These are phyloP conservation scores for Acmispon strigosus DNA, from an alignment of 306 rosid species.

Conservation along the genomic window DNA sequence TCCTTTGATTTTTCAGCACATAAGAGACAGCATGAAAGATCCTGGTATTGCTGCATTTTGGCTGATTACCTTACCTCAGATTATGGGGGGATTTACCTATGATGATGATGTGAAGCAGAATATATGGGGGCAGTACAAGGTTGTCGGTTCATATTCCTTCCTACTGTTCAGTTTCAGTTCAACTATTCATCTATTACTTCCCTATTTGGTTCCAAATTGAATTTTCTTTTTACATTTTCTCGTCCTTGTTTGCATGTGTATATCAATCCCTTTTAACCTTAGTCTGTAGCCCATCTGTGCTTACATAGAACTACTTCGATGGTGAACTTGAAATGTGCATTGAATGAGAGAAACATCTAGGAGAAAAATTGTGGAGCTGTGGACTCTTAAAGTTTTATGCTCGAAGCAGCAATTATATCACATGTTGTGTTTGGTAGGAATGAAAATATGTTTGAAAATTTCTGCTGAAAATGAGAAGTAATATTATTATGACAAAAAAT, in stretches of 20 bases:
- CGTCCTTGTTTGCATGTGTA: constrained; percentile 8
- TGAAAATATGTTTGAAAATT: not conserved
- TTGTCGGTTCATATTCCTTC: constrained; percentile 28
- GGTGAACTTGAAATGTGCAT: constrained; percentile 7
- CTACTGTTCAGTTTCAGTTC: constrained; percentile 11
- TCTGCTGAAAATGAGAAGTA: not conserved
- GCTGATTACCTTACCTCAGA: constrained; percentile 83
- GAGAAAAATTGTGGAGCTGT: not conserved
- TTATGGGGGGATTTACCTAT: constrained; percentile 73
- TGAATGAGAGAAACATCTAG: not conserved
- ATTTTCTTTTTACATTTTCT: not conserved
- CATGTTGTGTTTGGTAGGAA: not conserved
- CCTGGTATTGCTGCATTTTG: constrained; percentile 97
- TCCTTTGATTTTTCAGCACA: constrained; percentile 52
- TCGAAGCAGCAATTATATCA: not conserved
- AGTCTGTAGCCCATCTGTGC: not conserved
- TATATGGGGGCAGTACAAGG: constrained; percentile 95
- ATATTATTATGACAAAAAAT: not conserved
- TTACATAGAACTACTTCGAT: not conserved
- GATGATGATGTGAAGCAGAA: constrained; percentile 81
- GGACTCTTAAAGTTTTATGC: not conserved
- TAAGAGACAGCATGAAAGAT: constrained; percentile 87
- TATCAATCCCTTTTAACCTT: constrained; percentile 9
- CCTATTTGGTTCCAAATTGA: not conserved
- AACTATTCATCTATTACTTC: not conserved